Evolutionary conservation across 179 eudicot genomes (phyloP).

Genomic region (Beta macrorhiza): DNA sequence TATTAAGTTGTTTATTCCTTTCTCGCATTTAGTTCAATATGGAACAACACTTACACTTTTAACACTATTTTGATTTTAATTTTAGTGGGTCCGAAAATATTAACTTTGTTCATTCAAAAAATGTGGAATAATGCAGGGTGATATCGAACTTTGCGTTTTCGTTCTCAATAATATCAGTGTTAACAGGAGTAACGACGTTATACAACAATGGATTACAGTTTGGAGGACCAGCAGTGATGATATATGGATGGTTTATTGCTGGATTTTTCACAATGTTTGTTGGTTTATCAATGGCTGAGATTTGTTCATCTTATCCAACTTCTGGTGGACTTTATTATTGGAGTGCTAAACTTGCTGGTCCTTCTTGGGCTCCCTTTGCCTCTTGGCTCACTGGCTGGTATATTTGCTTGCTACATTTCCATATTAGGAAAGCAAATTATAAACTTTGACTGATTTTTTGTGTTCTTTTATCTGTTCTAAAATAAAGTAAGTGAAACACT

Average conservation of each 20-base stretch:
- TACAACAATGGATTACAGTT: slow-evolving; percentile 64
- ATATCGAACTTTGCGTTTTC: slow-evolving; percentile 86
- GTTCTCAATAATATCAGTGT: slow-evolving; percentile 83
- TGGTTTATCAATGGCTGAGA: slow-evolving; percentile 94
- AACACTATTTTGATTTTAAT: no score
- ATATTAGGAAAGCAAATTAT: no score
- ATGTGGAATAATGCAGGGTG: slow-evolving; percentile 46
- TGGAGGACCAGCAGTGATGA: slow-evolving; percentile 75
- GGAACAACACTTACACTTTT: no score
- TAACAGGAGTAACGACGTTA: slow-evolving; percentile 83
- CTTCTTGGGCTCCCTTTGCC: slow-evolving; percentile 90
- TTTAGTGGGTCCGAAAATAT: no score
- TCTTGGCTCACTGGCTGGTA: slow-evolving; percentile 97
- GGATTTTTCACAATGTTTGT: slow-evolving; percentile 76
- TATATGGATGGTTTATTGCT: slow-evolving; percentile 90
- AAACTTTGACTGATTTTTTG: no score
- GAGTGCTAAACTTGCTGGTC: slow-evolving; percentile 98
- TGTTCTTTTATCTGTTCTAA: no score
- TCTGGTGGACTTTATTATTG: slow-evolving; percentile 95
- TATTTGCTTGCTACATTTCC: not conserved
- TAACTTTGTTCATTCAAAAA: not conserved
- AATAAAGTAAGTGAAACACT: no score
- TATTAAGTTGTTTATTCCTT: not conserved
- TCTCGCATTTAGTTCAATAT: not conserved
- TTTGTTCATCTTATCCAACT: slow-evolving; percentile 89